Base-by-base conservation (phyloP, 352 stramenopile species). In the Phytopythium delawarense region DNA sequence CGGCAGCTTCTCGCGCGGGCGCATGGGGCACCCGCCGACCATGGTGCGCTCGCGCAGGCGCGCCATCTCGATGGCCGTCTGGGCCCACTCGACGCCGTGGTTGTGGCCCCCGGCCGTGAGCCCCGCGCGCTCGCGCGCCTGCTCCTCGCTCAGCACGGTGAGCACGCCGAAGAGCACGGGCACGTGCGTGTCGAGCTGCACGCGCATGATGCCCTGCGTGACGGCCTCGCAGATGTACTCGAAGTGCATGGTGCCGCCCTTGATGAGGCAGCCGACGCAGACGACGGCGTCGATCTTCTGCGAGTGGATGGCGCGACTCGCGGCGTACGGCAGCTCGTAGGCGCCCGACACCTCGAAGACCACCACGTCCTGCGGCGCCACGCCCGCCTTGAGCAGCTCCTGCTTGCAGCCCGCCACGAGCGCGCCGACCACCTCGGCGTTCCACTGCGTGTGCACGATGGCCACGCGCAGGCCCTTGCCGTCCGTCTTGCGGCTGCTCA, bases 201-300 rank as follows among this genome's bases (percentile, higher is more conserved):
- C 95, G 69, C 88, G 87, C 96, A 99, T 99, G 71, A 99, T 94
- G 61, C 96, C 97, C 65, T 96, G 90, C 40, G 94, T 84, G n/a
- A 98, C 92, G 55, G 96, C 88, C 62, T 99, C 93, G 53, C 90
- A 96, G 79, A 99, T 99, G 82, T 99, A 99, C 89, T 99, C 97
- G 75, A 99, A 99, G 81, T 99, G 97, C 88, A 98, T 98, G 16
- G 97, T 99, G 57, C 98, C 96, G 53, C 97, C 97, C 75, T 98
- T 98, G 73, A 97, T 97, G 18, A 98, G 82, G 57, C 85, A 96
- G 50, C 97, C 97, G 60, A 98, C 72, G 67, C 86, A 98, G 57
- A 99, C 89, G 54, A 99, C 97, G 28, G 95, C 96, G 75, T 99
- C 97, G 57, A 99, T 90, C 52, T 96, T 97, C 65, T 97, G 90